Evolutionary conservation across 2,329 filamentous ascomycete genomes (phyloP), one percentile per base, ranked within the genome.

Genomic region (Phialophora expanda): DNA sequence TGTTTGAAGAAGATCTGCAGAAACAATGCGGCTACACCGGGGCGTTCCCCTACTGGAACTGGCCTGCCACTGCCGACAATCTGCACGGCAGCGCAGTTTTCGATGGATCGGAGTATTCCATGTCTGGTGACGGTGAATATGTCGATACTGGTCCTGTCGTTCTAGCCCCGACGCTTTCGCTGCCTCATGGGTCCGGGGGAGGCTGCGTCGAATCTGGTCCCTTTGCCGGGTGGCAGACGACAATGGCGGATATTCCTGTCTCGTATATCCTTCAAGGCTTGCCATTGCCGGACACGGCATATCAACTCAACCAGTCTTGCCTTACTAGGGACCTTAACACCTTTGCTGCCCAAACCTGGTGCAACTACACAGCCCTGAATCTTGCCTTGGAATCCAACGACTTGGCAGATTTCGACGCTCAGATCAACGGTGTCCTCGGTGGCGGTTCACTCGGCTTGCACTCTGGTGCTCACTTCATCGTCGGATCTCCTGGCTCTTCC

Each of bases 21-120:
- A 71, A 79, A 2, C 77, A 81, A 60, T 83, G 82, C 62, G 78
- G 78, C 20, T 83, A 82, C 69, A 76, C 70, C 1, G 81, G 81
- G 14, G 74, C 75, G 4, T 77, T 81, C 61, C 80, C 81, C n/a
- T 81, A 80, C 72, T 79, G 77, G 77, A 75, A 76, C 64, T 78
- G 75, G 76, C 72, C 73, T 51, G 74, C 76, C 34, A 78, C 74
- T 26, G 74, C 72, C 8, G 68, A 73, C 51, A 73, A 77, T 60
- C 74, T 74, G 2, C 34, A 66, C 8, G 71, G 70, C 60, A 76
- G 73, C 8, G 73, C 74, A 9, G 66, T 78, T 44, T 76, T 79
- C 66, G 76, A 78, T 64, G 79, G 79, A 24, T 77, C 75, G 24
- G 74, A 73, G 41, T 75, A 75, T 62, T 79, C 77, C 63, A 74